Percentiles rank a stretch among this genome's conserved stretches.
phyloP scores from a whole-genome alignment of 768 basidiomycete species.

The Termitomyces sp. region DNA sequence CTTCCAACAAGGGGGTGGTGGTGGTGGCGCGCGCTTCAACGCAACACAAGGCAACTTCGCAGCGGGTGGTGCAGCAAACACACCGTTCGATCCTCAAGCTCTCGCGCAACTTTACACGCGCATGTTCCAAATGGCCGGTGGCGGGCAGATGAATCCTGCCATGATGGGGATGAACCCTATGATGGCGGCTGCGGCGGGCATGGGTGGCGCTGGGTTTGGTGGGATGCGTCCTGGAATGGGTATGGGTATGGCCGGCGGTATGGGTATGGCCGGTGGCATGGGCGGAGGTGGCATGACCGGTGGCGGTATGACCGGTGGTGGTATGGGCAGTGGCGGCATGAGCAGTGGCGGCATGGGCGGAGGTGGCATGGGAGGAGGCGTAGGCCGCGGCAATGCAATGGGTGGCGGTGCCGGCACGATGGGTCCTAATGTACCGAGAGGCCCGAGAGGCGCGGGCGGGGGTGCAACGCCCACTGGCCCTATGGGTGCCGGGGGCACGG shows the following conservation, averaged over 20 bases:
- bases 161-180: conserved; percentile 46
- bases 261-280: conserved; percentile 37
- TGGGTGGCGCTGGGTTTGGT: conserved; percentile 6
- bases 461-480: conserved; percentile 31
- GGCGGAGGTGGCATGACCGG: conserved; percentile 26
- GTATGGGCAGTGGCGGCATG: conserved; percentile 29
- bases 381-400: conserved; percentile 31
- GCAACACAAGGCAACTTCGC: conserved; percentile 37
- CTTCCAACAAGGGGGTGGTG: conserved; percentile 16
- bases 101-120: conserved; percentile 91
- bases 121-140: conserved; percentile 85
- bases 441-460: conserved; percentile 53
- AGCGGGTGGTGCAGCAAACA: conserved; percentile 30
- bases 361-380: conserved; percentile 26
- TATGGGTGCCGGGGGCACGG: conserved; percentile 47
- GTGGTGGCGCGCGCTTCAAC: conserved; percentile 14
- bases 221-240: conserved; percentile 27
- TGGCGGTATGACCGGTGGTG: conserved; percentile 31
- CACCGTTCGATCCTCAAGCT: conserved; percentile 87
- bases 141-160: conserved; percentile 45
- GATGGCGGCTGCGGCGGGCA: conserved; percentile 10
- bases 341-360: conserved; percentile 30
- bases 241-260: conserved; percentile 26
- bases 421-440: conserved; percentile 58
- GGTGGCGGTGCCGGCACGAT: conserved; percentile 37